phyloP scores from a whole-genome alignment of 2,329 filamentous ascomycete species.

The Aureobasidium namibiae region DNA sequence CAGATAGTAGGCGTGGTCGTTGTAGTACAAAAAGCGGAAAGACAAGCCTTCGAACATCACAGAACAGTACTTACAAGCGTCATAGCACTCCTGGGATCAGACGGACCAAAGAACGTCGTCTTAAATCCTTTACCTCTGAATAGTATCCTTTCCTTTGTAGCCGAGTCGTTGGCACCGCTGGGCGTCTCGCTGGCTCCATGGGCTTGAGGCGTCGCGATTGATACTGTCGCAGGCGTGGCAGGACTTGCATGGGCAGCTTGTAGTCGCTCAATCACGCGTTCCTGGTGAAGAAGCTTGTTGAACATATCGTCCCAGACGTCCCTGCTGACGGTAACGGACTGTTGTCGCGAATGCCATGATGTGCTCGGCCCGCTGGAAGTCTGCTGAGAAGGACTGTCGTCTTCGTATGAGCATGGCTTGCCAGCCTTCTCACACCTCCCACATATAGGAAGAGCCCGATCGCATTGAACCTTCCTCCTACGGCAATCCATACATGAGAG shows the following conservation, averaged over 20 bases:
- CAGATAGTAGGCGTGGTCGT: neutral
- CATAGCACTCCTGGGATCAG: constrained; percentile 29
- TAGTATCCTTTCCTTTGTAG: constrained; percentile 30
- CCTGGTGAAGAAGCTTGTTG: constrained; percentile 4
- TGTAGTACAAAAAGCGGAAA: neutral
- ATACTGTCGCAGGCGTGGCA: constrained; percentile 2
- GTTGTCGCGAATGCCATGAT: neutral
- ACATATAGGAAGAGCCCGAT: constrained; percentile 37
- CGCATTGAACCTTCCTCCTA: constrained; percentile 40
- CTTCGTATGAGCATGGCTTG: constrained; percentile 27
- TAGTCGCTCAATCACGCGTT: constrained; percentile 8
- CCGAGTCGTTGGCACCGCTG: neutral
- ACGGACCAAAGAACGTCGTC: constrained; percentile 37
- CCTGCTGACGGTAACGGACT: constrained; percentile 4
- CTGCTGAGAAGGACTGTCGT: constrained; percentile 1
- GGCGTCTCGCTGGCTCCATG: constrained; percentile 2
- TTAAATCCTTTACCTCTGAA: constrained; percentile 38
- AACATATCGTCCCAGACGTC: constrained; percentile 14
- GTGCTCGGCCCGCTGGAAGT: neutral
- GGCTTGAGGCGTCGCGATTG: neutral
- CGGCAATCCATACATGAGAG: constrained; percentile 40
- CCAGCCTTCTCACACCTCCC: constrained; percentile 37
- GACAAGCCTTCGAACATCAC: neutral
- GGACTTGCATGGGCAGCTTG: constrained; percentile 4
- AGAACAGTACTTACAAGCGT: constrained; percentile 22